Evolutionary conservation across 495 filamentous ascomycete genomes (phyloP), one percentile per base, ranked within the genome.

Genomic region (Penicillium egyptiacum): DNA sequence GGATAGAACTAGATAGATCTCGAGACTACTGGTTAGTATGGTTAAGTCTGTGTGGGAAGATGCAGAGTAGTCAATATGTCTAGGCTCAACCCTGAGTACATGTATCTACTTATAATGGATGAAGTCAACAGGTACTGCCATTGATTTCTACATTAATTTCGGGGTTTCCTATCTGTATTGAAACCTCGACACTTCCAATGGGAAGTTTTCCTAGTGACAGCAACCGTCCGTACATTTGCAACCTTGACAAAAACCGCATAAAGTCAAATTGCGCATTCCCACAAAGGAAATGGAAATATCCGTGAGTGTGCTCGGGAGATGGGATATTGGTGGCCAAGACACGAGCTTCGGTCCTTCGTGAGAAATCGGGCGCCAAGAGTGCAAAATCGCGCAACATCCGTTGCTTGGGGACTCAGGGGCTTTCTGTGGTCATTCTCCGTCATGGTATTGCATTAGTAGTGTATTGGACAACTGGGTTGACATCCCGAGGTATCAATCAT

Each of bases 401-500:
- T 46, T 55, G 22, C 28, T 30, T 30, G 11, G 40, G 52, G 19
- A 10, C 14, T 19, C 10, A 10, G 20, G 53, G 42, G 12, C 28
- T 25, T 39, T 26, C 16, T 53, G 37, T 31, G 49, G 23, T 51
- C 8, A 28, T 30, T 28, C 22, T 55, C 14, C 8, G 31, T 55
- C 20, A 26, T 33, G n/a, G 52, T 54, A 25, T 35, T 46, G 52
- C 30, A 54, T 25, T 19, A 11, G 25, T 17, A 41, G 49, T 28
- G 37, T 9, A 43, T 28, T 31, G 25, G 31, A 45, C 17, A 31
- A 12, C 14, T 23, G 37, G 31, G 22, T 1, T 17, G 14, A 35
- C 19, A 12, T 30, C 12, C 39, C 16, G 16, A 19, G 22, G 25
- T 54, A 42, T 44, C 51, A 45, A 45, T 44, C 35, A n/a, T 16